Base-by-base conservation (phyloP, 441 rosid genomes). In the Erodium moschatum region DNA sequence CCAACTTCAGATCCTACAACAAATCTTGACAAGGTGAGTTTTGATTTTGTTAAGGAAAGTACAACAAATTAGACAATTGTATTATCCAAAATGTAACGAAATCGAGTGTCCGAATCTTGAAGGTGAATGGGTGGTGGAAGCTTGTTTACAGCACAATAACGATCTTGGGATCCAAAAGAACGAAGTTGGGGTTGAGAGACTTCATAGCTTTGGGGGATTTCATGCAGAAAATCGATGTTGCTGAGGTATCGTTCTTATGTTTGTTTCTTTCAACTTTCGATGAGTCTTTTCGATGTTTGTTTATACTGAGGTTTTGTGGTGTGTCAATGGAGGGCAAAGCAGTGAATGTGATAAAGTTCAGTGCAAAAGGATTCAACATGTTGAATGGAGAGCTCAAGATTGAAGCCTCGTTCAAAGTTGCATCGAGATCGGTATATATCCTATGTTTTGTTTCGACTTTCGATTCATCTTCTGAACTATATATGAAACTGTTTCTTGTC, bases 171-270 rank as follows among this genome's bases (percentile, higher is more conserved):
- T 79, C 90, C 0, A 89, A 86, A 69, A 75, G 95, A 76, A 90
- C 95, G 19, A 93, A 91, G 75, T 79, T 90, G 33, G 98, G 98
- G 66, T 78, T 93, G 76, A 84, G 97, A 70, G 89, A 83, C 79
- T 89, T 93, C 75, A 89, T 93, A 76, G 77, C 79, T 40, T 79
- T 89, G 68, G 96, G 91, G 4, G 95, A 89, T 19, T 79, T 89
- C 75, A 81, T 82, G 40, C 97, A 90, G 82, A 77, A 50, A 27
- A 85, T 93, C 70, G 90, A 86, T 75, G 81, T 86, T 78, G 75
- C 79, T 64, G 75, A 89, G 95, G 96, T 90, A 81, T 18, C 13
- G 15, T 16, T 54, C 3, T 54, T n/a, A n/a, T n/a, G n/a, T n/a
- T 0, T 24, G 27, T 24, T 24, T 24, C 27, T 24, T 24, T 24